phyloP scores from a whole-genome alignment of 2,329 filamentous ascomycete species.

The Claviceps sorghi region DNA sequence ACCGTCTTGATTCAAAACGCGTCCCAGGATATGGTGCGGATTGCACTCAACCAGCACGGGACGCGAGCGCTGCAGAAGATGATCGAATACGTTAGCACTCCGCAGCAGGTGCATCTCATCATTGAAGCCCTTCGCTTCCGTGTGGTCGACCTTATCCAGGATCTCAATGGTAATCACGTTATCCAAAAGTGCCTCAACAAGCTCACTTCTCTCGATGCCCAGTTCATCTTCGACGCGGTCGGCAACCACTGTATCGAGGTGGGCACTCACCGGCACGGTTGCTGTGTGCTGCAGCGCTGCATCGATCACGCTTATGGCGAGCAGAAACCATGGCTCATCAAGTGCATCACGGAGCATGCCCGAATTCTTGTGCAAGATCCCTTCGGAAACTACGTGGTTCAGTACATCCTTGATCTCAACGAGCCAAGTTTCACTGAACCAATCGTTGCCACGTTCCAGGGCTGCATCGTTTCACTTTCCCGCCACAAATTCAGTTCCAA shows the following conservation, averaged over 20 bases:
- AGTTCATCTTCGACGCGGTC: conserved; percentile 96
- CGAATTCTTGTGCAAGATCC: conserved; percentile 85
- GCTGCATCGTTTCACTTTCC: conserved; percentile 56
- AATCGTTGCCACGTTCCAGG: conserved; percentile 65
- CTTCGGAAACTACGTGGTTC: conserved; percentile 96
- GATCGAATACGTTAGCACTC: conserved; percentile 90
- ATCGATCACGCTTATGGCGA: conserved; percentile 89
- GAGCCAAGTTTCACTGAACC: conserved; percentile 81
- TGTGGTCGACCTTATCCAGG: conserved; percentile 90
- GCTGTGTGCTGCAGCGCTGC: conserved; percentile 94
- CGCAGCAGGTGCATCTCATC: conserved; percentile 73
- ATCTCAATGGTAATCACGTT: conserved; percentile 96
- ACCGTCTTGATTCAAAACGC: conserved; percentile 87
- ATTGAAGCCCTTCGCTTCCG: conserved; percentile 68
- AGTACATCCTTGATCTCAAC: conserved; percentile 93
- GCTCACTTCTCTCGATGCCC: conserved; percentile 65
- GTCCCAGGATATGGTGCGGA: conserved; percentile 72
- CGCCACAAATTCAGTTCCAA: conserved; percentile 99
- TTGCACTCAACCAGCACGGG: conserved; percentile 93
- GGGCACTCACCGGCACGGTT: conserved; percentile 92
- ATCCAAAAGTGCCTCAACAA: conserved; percentile 99
- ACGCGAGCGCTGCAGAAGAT: conserved; percentile 97
- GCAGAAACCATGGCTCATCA: conserved; percentile 77
- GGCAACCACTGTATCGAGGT: conserved; percentile 76
- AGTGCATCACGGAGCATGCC: conserved; percentile 77